Conservation (phyloP, 2,329 filamentous ascomycete genomes). For the Aureobasidium sp. region DNA sequence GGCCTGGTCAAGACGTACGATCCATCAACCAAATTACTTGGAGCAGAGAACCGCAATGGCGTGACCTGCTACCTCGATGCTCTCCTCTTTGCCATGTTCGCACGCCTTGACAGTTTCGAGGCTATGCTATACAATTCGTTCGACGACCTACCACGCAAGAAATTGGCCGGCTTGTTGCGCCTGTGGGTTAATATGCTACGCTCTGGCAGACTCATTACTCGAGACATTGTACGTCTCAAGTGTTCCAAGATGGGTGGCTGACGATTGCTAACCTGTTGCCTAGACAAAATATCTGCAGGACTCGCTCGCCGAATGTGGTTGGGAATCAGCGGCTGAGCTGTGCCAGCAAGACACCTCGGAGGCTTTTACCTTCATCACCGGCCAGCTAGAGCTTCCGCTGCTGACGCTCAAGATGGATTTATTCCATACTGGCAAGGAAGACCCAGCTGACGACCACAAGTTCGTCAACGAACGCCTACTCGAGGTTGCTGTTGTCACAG, state of each 20-base stretch:
- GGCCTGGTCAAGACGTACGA: constrained; percentile 72
- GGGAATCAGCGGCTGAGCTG: constrained; percentile 69
- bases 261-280: not conserved
- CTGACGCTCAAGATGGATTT: constrained; percentile 90
- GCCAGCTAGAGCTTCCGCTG: constrained; percentile 77
- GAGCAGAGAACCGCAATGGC: constrained; percentile 75
- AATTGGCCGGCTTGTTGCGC: constrained; percentile 69
- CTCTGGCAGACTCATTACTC: constrained; percentile 74
- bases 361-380: constrained; percentile 91
- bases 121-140: constrained; percentile 80
- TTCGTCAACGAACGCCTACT: constrained; percentile 86
- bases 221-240: constrained; percentile 59
- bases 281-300: constrained; percentile 79
- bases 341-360: constrained; percentile 93
- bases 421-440: constrained; percentile 81
- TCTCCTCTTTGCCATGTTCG: constrained; percentile 92
- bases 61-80: constrained; percentile 96
- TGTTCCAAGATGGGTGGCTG: not conserved
- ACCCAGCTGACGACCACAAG: constrained; percentile 83
- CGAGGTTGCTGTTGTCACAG: constrained; percentile 80
- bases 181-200: constrained; percentile 92
- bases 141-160: constrained; percentile 63
- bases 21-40: constrained; percentile 64
- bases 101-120: constrained; percentile 82
- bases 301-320: constrained; percentile 75